phyloP scores from a whole-genome alignment of 352 stramenopile species.

The Ophiocytium majus region DNA sequence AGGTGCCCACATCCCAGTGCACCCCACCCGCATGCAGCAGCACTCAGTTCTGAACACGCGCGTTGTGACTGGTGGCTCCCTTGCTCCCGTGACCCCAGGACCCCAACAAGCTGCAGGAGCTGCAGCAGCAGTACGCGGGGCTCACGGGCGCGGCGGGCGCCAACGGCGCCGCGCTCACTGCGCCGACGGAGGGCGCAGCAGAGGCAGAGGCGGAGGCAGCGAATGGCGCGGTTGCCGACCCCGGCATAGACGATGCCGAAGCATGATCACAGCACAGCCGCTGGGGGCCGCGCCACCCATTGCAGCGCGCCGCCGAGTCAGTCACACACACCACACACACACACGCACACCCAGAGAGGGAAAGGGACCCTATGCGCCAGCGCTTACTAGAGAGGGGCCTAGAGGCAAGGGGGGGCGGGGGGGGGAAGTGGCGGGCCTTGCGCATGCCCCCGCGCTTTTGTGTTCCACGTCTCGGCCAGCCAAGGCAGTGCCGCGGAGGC shows the following conservation, averaged over 20 bases:
- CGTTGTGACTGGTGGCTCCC: background rate
- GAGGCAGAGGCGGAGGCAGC: background rate
- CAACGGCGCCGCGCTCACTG: background rate
- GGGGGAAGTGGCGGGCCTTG: no score
- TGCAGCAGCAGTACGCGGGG: constrained; percentile 1
- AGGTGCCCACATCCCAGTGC: background rate
- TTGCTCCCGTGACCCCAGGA: background rate
- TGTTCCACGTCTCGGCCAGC: no score
- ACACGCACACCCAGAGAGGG: no score
- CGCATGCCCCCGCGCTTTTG: no score
- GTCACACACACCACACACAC: no score
- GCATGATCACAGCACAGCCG: no score
- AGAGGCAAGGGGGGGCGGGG: no score
- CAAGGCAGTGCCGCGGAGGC: no score
- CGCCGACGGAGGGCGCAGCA: background rate
- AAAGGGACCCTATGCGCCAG: no score
- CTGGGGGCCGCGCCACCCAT: no score
- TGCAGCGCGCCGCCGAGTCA: no score
- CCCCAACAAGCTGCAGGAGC: constrained; percentile 8
- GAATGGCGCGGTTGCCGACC: background rate
- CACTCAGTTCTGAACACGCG: background rate
- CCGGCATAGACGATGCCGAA: background rate
- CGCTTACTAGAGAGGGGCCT: no score
- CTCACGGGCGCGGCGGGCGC: background rate
- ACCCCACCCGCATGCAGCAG: background rate